Evolutionary conservation across 192 early-diverging fungal species (phyloP).

Genomic region (Coemansia sp.): DNA sequence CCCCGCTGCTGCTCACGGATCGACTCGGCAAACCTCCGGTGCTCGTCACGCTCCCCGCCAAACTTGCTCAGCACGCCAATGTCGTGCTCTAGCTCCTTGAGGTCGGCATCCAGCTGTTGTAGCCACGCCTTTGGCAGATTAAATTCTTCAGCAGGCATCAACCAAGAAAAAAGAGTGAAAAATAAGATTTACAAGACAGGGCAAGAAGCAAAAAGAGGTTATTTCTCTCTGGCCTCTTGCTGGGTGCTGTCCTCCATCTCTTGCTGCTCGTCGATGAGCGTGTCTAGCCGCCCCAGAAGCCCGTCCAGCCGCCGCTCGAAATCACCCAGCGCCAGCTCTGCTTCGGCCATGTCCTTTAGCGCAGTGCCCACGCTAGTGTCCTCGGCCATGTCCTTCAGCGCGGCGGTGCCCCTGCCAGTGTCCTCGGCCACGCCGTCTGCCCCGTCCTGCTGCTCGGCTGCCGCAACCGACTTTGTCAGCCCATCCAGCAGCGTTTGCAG

Average conservation of each 20-base stretch:
- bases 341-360: slow-evolving; percentile 17
- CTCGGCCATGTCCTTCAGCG: background rate
- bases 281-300: slow-evolving; percentile 25
- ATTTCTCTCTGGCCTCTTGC: no score
- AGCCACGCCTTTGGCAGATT: slow-evolving; percentile 3
- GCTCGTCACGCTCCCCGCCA: slow-evolving; percentile 29
- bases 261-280: slow-evolving; percentile 8
- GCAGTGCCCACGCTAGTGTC: slow-evolving; percentile 29
- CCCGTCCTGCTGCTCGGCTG: slow-evolving; percentile 3
- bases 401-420: background rate
- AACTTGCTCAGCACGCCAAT: slow-evolving; percentile 22
- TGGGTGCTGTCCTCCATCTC: background rate
- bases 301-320: slow-evolving; percentile 28
- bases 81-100: slow-evolving; percentile 28
- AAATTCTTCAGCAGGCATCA: background rate
- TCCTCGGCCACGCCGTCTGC: no score
- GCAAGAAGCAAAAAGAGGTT: no score
- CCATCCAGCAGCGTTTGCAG: slow-evolving; percentile 10
- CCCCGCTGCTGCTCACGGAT: slow-evolving; percentile 41
- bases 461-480: slow-evolving; percentile 14
- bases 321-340: slow-evolving; percentile 16
- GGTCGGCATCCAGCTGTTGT: slow-evolving; percentile 15
- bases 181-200: background rate
- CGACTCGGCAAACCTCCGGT: slow-evolving; percentile 26
- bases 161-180: background rate